Evolutionary conservation across 371 early-diverging fungal species (phyloP), one percentile per base, ranked within the genome.

Genomic region (Mortierella sp.): DNA sequence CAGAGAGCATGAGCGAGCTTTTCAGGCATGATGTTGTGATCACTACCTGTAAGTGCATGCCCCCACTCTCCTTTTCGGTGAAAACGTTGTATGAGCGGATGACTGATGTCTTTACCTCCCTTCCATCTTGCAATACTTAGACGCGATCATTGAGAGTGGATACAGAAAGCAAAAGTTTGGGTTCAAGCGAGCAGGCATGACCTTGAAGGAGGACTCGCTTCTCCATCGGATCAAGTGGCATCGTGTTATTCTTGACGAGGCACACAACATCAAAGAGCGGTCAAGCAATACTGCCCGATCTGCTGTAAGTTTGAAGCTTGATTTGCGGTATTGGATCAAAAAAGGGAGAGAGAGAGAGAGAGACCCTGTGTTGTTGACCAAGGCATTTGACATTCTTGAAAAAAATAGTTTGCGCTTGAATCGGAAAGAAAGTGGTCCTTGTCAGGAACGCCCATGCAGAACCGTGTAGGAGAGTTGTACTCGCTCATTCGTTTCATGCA

Each of bases 371-470:
- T 19, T 13, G 25, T 4, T 39, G 28, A 27, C 24, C 12, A 19
- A 17, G n/a, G 25, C 40, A 17, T 22, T 12, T 13, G 44, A 16
- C 14, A 43, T 13, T 39, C 47, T 47, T 54, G 34, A 27, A 17
- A 16, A 6, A 25, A n/a, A 0, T 57, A 87, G 84, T 97, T 95
- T 79, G 87, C 84, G 21, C 79, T 99, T n/a, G 71, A 89, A 12
- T 79, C 89, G 21, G 79, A 89, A 7, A 88, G 81, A 69, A 91
- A 91, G 51, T 98, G 99, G 95, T 89, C 93, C 0, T 80, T 99
- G 9, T 93, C 94, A 1, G 99, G 99, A 14, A 99, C 99, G 4
- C 99, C 99, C 13, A 82, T 99, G 64, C 99, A 99, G 67, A 99
- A 99, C 80, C 92, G 98, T 22, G 93, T 99, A 2, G 97, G 95